A percentile compares a stretch with the other conserved stretches of the same genome.
Evolutionary conservation across 2,329 filamentous ascomycete genomes (phyloP).

Genomic region (Aureobasidium vineae): DNA sequence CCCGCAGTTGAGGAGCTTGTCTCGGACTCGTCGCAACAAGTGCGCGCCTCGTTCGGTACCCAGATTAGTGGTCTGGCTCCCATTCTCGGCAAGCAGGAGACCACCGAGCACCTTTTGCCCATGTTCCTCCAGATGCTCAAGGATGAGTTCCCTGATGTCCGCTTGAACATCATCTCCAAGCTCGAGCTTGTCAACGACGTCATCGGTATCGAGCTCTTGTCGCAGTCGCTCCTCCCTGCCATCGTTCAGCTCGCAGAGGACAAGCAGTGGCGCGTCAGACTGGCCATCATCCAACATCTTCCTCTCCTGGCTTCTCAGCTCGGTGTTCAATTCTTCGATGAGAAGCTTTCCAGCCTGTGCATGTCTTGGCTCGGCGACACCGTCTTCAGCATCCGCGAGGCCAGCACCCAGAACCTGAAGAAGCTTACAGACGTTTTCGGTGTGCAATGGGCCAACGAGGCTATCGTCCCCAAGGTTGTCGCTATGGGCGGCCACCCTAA

Average conservation of each 20-base stretch:
- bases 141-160: conserved; percentile 97
- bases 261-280: conserved; percentile 97
- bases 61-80: conserved; percentile 96
- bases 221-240: conserved; percentile 91
- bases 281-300: conserved; percentile 99
- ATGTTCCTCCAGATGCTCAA: conserved; percentile 99
- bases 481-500: conserved; percentile 98
- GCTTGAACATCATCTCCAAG: conserved; percentile 99
- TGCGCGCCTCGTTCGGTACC: conserved; percentile 89
- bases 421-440: conserved; percentile 99
- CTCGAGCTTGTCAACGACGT: conserved; percentile 98
- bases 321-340: conserved; percentile 96
- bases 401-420: conserved; percentile 94
- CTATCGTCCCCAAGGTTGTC: conserved; percentile 98
- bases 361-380: conserved; percentile 99
- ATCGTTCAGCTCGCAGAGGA: conserved; percentile 98
- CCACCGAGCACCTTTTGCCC: conserved; percentile 90
- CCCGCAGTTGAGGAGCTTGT: conserved; percentile 93
- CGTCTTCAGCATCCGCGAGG: conserved; percentile 97
- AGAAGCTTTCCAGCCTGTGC: conserved; percentile 91
- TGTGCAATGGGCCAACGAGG: conserved; percentile 94
- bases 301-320: conserved; percentile 92
- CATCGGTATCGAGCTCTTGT: conserved; percentile 95
- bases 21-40: conserved; percentile 93
- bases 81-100: conserved; percentile 97